Evolutionary conservation across 1,284 basidiomycete genomes (phyloP), one percentile per base, ranked within the genome.

Genomic region (Naganishia sp.): DNA sequence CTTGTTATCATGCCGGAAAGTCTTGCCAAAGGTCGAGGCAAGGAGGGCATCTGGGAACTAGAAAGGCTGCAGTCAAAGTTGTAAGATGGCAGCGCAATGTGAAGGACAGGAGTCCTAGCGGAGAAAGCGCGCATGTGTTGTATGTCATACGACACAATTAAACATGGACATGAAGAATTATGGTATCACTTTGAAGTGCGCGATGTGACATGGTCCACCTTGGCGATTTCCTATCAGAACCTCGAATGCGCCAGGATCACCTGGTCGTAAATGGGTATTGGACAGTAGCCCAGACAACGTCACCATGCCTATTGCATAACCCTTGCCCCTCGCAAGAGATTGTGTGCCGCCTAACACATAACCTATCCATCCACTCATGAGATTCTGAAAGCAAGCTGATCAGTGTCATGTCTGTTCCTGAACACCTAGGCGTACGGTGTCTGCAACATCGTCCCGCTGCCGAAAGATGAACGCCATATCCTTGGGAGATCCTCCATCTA

Each of bases 291-390:
- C 80, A 6, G 74, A 71, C 6, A 93, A 74, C 0, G 88, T 81
- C 11, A 94, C 79, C 0, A 86, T 85, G 5, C 86, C 92, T 9
- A 94, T 82, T 0, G 85, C 91, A 72, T 86, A 86, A 0, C 90
- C 90, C 61, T 84, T 79, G 0, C 92, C 91, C 23, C 87, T 83
- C 0, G 86, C 84, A 2, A 95, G 82, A 0, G 90, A 92, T 73
- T 85, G 88, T 69, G 87, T 87, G 0, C 92, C 92, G 0, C 88
- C 87, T 0, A 90, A 89, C 6, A 92, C 83, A 72, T 89, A 90
- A 0, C 92, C 92, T 55, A 94, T 78, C 46, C 80, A 71, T 3
- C 78, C 72, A 11, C 84, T 79, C 13, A 77, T 72, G 11, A 75
- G 70, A 64, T 83, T 80, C 10, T 42, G 10, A 15, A 42, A 31